A percentile compares a stretch with the other conserved stretches of the same genome.
Evolutionary conservation across 2,329 filamentous ascomycete genomes (phyloP).

Genomic region (Aureobasidium sp.): DNA sequence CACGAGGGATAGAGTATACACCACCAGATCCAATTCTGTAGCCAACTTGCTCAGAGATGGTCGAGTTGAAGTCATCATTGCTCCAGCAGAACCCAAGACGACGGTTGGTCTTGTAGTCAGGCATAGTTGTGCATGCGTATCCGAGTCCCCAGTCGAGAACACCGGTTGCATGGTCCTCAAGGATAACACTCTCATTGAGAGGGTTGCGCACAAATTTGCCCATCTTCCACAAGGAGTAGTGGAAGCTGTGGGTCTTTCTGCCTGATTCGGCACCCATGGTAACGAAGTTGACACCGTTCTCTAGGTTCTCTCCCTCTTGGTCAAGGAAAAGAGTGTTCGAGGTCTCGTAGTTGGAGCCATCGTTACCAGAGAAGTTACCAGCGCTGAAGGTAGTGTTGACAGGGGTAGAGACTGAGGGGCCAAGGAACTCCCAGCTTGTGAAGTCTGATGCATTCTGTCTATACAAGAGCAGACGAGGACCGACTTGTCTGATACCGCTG

Average conservation of each 20-base stretch:
- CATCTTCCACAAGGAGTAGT: constrained; percentile 6
- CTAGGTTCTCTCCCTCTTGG: neutral
- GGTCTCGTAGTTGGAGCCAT: constrained; percentile 6
- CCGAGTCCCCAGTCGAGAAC: constrained; percentile 9
- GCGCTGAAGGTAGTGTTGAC: constrained; percentile 7
- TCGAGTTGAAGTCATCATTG: constrained; percentile 8
- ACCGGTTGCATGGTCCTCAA: constrained; percentile 7
- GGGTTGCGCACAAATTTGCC: neutral
- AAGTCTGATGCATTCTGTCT: constrained; percentile 30
- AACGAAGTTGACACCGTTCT: neutral
- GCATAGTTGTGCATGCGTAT: constrained; percentile 6
- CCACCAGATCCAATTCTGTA: neutral
- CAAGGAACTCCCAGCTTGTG: constrained; percentile 30
- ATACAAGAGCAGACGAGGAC: constrained; percentile 33
- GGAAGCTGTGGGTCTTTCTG: constrained; percentile 5
- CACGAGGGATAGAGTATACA: constrained; percentile 2
- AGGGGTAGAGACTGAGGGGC: constrained; percentile 8
- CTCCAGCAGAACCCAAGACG: constrained; percentile 9
- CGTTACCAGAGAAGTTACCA: constrained; percentile 6
- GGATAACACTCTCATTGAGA: neutral
- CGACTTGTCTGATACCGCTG: constrained; percentile 31
- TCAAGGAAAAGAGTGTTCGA: constrained; percentile 5
- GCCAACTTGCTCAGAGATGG: neutral
- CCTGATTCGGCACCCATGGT: constrained; percentile 9
- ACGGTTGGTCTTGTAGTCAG: neutral